phyloP scores from a whole-genome alignment of 1,139 yeast genomes.

The Blastobotrys niveus region DNA sequence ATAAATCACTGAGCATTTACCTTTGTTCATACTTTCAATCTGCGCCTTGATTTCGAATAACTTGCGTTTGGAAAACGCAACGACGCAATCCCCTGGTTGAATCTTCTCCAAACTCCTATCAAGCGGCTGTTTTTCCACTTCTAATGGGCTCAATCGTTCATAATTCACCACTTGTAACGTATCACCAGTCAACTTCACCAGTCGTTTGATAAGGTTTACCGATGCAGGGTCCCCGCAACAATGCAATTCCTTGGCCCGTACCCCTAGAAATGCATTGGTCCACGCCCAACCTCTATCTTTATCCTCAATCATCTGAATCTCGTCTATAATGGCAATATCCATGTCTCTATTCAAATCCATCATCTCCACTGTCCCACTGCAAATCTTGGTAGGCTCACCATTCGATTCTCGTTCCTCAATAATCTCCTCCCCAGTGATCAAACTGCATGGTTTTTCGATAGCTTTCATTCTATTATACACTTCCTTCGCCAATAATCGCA shows the following conservation, averaged over 20 bases:
- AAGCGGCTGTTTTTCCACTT: constrained; percentile 45
- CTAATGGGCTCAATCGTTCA: constrained; percentile 66
- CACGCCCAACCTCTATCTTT: constrained; percentile 83
- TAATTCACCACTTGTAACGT: constrained; percentile 62
- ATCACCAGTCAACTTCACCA: constrained; percentile 73
- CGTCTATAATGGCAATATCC: constrained; percentile 91
- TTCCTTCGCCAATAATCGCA: constrained; percentile 84
- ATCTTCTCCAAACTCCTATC: constrained; percentile 31
- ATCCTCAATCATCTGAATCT: constrained; percentile 91
- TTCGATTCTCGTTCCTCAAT: constrained; percentile 57
- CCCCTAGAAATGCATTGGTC: constrained; percentile 89
- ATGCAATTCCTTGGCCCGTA: constrained; percentile 78
- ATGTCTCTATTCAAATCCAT: constrained; percentile 57
- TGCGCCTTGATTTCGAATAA: constrained; percentile 26
- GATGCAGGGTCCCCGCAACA: constrained; percentile 90
- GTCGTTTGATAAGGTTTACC: constrained; percentile 53
- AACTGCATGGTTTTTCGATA: constrained; percentile 66
- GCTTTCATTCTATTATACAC: constrained; percentile 72
- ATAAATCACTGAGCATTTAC: constrained; percentile 80
- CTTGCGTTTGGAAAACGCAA: constrained; percentile 67
- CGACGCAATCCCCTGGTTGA: constrained; percentile 78
- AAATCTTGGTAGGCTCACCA: constrained; percentile 66
- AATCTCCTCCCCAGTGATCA: constrained; percentile 92
- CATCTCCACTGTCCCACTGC: constrained; percentile 95
- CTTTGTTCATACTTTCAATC: constrained; percentile 26